Evolutionary conservation across 2,329 filamentous ascomycete species (phyloP), one percentile per base, ranked within the genome.

Genomic region (Colletotrichum sp.): DNA sequence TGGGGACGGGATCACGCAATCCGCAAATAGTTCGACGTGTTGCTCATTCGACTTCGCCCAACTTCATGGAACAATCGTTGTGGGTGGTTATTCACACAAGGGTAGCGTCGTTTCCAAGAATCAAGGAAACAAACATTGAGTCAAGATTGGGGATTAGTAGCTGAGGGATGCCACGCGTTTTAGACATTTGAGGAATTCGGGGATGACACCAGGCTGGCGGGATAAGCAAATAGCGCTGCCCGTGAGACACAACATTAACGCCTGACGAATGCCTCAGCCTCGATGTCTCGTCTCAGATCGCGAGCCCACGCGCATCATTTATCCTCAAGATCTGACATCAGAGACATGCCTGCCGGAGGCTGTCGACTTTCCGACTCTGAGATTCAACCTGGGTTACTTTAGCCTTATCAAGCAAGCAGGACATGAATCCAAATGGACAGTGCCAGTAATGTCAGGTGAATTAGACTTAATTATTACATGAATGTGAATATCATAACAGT

Each of bases 381-480:
- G 38, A 10, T 26, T 2, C 8, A 9, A 15, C 1, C 4, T 36
- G 15, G 7, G n/a, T 64, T n/a, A 8, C 28, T 0, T 2, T 8
- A n/a, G 10, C 15, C 18, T 8, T 15, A 24, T 18, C 21, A 38
- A 55, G 8, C 5, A 4, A 52, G 15, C 16, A 43, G 16, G 36
- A 10, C 1, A 43, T 43, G 38, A 43, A 3, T 9, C 1, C 38
- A 18, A 43, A n/a, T 3, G 9, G 8, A 43, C 4, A 43, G 36
- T 58, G 6, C n/a, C 13, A 21, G 30, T 16, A 13, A 58, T 52
- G 5, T 9, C 34, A 18, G 8, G 28, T 28, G 32, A 66, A 75
- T 74, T 70, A 74, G 15, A 66, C 60, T 74, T 62, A 75, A 75
- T 74, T 66, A 74, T 76, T 76, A 74, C 71, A 34, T 61, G 70